Evolutionary conservation across 2,329 filamentous ascomycete genomes (phyloP), one percentile per base, ranked within the genome.

Genomic region (Furcasterigmium furcatum): DNA sequence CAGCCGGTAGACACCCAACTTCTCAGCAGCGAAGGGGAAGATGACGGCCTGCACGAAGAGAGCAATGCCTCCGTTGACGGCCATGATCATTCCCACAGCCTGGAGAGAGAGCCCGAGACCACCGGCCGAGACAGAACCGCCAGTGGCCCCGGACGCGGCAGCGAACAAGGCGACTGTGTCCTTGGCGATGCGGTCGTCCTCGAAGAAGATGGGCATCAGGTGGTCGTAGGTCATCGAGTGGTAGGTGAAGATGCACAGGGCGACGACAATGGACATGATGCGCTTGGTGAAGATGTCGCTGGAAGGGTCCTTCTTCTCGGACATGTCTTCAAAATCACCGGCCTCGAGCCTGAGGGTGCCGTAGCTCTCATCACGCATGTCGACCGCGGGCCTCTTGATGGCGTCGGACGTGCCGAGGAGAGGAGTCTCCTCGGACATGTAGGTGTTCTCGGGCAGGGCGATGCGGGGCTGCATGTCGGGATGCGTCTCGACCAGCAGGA

Each of bases 181-280:
- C 41, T 29, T 60, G 50, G 66, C 69, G 16, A 20, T 18, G 24
- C 79, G 77, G 34, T 83, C 76, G 56, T 96, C 91, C 63, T 96
- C 91, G 43, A 96, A 82, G 67, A 96, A 96, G 48, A 96, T 96
- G 8, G 91, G 91, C 44, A 96, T 75, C 1, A 96, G 77, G 61
- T 95, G 88, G 59, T 96, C 92, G 66, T 89, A 96, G 1, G 87
- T 91, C 91, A 96, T 96, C 30, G 87, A 90, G 67, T 96, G 91
- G 62, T 95, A 95, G 5, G 90, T 94, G 69, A 95, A 96, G 52
- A 96, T 88, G 38, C 87, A 88, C 40, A 96, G 71, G 2, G 91
- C 86, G n/a, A 90, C 59, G 32, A 94, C 82, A 44, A 96, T 79
- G 64, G 87, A 84, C 53, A 88, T 72, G 49, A 96, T 84, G 34